Evolutionary conservation across 169 alveolate species (phyloP), one percentile per base, ranked within the genome.

Genomic region (Plasmodium adleri): DNA sequence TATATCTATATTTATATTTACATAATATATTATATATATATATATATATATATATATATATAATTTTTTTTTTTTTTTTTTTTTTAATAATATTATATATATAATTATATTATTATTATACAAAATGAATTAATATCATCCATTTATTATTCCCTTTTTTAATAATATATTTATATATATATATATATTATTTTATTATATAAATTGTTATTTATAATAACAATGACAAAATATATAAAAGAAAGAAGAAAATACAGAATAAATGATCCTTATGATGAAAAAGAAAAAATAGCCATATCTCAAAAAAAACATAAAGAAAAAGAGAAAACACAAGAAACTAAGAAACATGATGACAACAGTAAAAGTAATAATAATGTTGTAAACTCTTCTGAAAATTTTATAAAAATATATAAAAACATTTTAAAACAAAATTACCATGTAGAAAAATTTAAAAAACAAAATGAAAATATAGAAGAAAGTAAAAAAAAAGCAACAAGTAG

Each of bases 221-320:
- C 22, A 72, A 86, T 86, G 92, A 59, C 62, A 80, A 86, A 86
- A 72, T 59, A 71, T 3, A 71, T 75, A 45, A 86, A 66, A 20
- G 92, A 71, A 56, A 86, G 92, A 52, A 86, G 26, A 72, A 86
- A 86, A 47, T 86, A 86, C 59, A 24, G 92, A 60, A 72, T 86
- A 3, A 62, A 32, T 22, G 72, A 49, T 15, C 92, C 92, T 2
- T 86, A 86, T 10, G 87, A 60, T 66, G 92, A 86, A 56, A 56
- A 22, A 39, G 49, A 45, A 43, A 86, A 86, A 52, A 15, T 72
- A 39, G 63, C n/a, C 17, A 60, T 43, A 15, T 45, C 60, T 15
- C 59, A 63, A 49, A 62, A 47, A 2, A 24, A 71, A 60, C 62
- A n/a, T 20, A 68, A 86, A 45, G 78, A 71, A 56, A 22, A 58